Base-by-base conservation (phyloP, 331 rosid genomes). In the Acacia concinna region DNA sequence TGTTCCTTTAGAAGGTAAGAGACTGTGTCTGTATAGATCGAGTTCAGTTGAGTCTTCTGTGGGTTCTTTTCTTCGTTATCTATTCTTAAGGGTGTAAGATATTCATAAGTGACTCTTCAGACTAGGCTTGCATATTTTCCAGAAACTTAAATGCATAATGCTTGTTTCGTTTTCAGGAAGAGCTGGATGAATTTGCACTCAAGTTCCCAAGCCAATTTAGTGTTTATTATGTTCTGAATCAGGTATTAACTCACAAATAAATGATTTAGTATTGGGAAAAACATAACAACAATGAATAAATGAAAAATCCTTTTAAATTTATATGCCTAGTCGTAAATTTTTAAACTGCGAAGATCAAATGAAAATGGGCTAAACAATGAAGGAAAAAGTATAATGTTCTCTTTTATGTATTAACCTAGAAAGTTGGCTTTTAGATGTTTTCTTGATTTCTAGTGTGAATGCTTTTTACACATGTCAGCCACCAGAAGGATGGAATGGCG, bases 141-240 rank as follows among this genome's bases (percentile, higher is more conserved):
- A 56, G 15, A 23, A 56, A 23, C 32, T 56, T 56, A 10, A 10
- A 30, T 78, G 43, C 20, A 41, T 64, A 28, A 35, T 28, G 41
- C 30, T 56, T 60, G 60, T 43, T 60, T 15, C 37, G 4, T 78
- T 27, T 77, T 83, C 91, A 91, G 96, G 90, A 91, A 77, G 96
- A 87, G 82, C 77, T 91, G 85, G 90, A 89, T 68, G 82, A 77
- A 81, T 89, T 91, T 66, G 82, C 91, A 10, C 31, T 82, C 30
- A 87, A 86, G 62, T 89, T 85, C 73, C 82, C 90, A 6, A 90
- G 84, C 74, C 88, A 71, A 74, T 89, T 91, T 79, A 85, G 82
- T 56, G 51, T 91, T 79, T 87, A 77, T 72, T 89, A 80, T 28
- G 91, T 91, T 69, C 81, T 91, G 76, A 91, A 91, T 79, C 90